Evolutionary conservation across 2,329 filamentous ascomycete species (phyloP).

Genomic region (Monascus ruber): DNA sequence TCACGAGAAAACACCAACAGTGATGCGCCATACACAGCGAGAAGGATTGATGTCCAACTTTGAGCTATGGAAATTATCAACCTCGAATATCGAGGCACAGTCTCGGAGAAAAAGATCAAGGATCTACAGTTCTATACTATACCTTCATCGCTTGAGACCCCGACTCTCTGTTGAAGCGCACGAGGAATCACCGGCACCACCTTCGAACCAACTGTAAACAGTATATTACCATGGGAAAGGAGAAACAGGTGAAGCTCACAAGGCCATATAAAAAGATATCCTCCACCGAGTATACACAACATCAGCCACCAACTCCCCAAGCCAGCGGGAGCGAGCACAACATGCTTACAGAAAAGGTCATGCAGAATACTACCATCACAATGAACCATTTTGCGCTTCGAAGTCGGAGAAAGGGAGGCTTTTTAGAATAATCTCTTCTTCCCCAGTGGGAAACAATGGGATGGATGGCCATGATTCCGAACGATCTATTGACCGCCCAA

Average conservation of each 20-base stretch:
- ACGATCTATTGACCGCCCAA: no score
- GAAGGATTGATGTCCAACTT: not conserved
- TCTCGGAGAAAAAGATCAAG: no score
- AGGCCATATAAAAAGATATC: not conserved
- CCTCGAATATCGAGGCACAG: not conserved
- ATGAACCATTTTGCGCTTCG: not conserved
- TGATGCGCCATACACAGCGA: not conserved
- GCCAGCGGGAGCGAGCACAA: no score
- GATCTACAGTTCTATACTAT: not conserved
- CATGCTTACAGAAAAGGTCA: not conserved
- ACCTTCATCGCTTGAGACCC: not conserved
- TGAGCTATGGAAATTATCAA: not conserved
- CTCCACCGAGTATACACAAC: not conserved
- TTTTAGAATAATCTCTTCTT: not conserved
- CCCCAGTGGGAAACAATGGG: no score
- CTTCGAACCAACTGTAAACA: not conserved
- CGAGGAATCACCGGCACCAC: not conserved
- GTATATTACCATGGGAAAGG: no score
- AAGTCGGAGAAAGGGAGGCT: not conserved
- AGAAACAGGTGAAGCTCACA: not conserved
- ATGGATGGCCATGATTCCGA: no score
- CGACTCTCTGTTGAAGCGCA: conserved; percentile 1
- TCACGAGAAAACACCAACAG: not conserved
- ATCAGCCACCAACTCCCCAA: not conserved
- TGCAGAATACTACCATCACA: not conserved